Base-by-base conservation (phyloP, 192 early-diverging fungal species). In the Thamnidium elegans region DNA sequence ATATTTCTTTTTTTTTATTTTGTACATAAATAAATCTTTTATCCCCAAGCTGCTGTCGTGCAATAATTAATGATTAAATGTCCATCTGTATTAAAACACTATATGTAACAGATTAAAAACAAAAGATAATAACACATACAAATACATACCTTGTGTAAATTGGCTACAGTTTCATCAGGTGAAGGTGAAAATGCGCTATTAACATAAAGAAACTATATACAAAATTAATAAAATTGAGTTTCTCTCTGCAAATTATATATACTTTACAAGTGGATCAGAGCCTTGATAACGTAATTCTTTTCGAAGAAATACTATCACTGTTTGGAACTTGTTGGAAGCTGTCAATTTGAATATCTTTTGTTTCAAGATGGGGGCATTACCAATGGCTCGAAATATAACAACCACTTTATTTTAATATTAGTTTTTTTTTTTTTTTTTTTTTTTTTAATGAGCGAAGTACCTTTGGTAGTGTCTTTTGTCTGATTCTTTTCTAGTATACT, bases 171-270 rank as follows among this genome's bases (percentile, higher is more conserved):
- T 76, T 95, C 95, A 68, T 97, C 95, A 14, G 95, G 95, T 31
- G 95, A 84, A 9, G 95, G 95, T 11, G 93, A 88, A 74, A 97
- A 97, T n/a, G 93, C 90, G 68, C 89, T 91, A 70, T 94, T 95
- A 15, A 97, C 84, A 73, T 97, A 97, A 20, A 97, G 76, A 68
- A 96, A 94, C 92, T 93, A 65, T 1, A 10, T 26, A 4, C 15
- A 15, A 36, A n/a, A 45, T 19, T 32, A 63, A 51, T n/a, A 52
- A 7, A 9, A 21, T 42, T 17, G 9, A 45, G 3, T 3, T 7
- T 20, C 21, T 17, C 1, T 46, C 19, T 13, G 23, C 17, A 26
- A 46, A 14, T 19, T 2, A 4, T 7, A 6, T 21, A 20, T 39
- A n/a, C 4, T 65, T 76, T 78, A 90, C 89, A 79, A 92, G 66